A percentile compares a stretch with the other conserved stretches of the same genome.
These are phyloP conservation scores for Fusarium sulawesiense DNA, from an alignment of 2,329 filamentous ascomycete species.

Conservation along the genomic window DNA sequence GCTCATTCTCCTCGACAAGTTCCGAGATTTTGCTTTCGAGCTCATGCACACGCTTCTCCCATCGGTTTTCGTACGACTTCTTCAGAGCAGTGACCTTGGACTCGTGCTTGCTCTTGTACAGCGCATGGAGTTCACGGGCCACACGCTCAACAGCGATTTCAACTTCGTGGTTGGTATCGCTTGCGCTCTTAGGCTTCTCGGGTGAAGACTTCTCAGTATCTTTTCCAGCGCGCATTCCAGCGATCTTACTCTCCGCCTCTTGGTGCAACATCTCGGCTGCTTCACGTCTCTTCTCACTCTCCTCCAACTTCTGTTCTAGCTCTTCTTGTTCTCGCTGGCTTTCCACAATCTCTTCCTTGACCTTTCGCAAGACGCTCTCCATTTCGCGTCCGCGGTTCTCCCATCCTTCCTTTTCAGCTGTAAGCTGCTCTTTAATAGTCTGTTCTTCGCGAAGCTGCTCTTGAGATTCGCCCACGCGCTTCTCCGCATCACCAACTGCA, in stretches of 20 bases:
- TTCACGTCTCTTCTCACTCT: constrained; percentile 78
- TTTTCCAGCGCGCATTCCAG: constrained; percentile 75
- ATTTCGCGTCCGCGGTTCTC: constrained; percentile 87
- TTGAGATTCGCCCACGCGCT: constrained; percentile 86
- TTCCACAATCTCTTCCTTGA: constrained; percentile 83
- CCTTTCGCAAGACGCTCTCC: constrained; percentile 80
- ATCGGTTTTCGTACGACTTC: constrained; percentile 84
- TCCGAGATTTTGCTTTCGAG: constrained; percentile 78
- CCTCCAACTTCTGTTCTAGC: constrained; percentile 78
- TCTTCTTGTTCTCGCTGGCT: constrained; percentile 85
- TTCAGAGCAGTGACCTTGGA: constrained; percentile 93
- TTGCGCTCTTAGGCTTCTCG: constrained; percentile 52
- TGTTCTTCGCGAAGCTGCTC: constrained; percentile 85
- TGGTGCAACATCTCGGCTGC: constrained; percentile 80
- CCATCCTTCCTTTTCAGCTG: constrained; percentile 83
- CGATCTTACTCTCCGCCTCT: constrained; percentile 80
- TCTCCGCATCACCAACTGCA: constrained; percentile 89
- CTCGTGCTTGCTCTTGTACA: constrained; percentile 98
- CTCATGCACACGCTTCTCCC: constrained; percentile 87
- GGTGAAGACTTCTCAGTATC: constrained; percentile 54
- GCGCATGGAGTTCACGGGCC: constrained; percentile 88
- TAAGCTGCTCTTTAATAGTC: constrained; percentile 74
- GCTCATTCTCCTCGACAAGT: constrained; percentile 79
- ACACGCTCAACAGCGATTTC: constrained; percentile 90
- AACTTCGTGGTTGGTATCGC: constrained; percentile 68